Base-by-base conservation (phyloP, 2,329 filamentous ascomycete genomes). In the Alternaria alternata region DNA sequence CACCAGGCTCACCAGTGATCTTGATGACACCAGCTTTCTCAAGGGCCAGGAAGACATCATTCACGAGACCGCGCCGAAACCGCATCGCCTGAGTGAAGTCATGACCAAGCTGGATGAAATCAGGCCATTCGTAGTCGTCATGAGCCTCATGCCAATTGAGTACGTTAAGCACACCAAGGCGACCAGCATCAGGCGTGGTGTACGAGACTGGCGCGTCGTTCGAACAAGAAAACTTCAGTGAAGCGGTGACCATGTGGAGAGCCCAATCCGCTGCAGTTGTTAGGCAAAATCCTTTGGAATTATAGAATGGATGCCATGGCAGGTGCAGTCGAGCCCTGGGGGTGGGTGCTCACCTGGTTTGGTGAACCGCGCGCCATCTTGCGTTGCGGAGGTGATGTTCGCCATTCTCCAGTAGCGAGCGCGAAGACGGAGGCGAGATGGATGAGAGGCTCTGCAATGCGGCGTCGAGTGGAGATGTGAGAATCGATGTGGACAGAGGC, bases 71-170 rank as follows among this genome's bases (percentile, higher is more conserved):
- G 18, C 65, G 57, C 3, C 65, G 59, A 2, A 71, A 56, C 7
- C 59, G 48, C 66, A 71, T 70, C 1, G 47, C 43, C 39, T 66
- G 59, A 3, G 16, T 43, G 42, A 71, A 73, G 49, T 67, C 59
- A 47, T 47, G 67, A 24, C 62, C 57, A 9, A 56, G 30, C 5
- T 39, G 28, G 3, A 26, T 16, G 43, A 73, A 69, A 12, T 65
- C 54, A 0, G 67, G 67, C 68, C 66, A 69, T 5, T 51, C 24
- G 24, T 71, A 71, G 24, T 62, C 53, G 3, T 42, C 41, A 11
- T 68, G 61, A 1, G 60, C 67, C 30, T 71, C 63, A 39, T 54
- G 44, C 52, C 43, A 66, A 60, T 64, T 69, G 6, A 71, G 54
- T 4, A 42, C 51, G 14, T 62, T 61, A 12, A 67, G 41, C 3